Evolutionary conservation across 2,329 filamentous ascomycete species (phyloP).

Genomic region (Metarhizium sp.): DNA sequence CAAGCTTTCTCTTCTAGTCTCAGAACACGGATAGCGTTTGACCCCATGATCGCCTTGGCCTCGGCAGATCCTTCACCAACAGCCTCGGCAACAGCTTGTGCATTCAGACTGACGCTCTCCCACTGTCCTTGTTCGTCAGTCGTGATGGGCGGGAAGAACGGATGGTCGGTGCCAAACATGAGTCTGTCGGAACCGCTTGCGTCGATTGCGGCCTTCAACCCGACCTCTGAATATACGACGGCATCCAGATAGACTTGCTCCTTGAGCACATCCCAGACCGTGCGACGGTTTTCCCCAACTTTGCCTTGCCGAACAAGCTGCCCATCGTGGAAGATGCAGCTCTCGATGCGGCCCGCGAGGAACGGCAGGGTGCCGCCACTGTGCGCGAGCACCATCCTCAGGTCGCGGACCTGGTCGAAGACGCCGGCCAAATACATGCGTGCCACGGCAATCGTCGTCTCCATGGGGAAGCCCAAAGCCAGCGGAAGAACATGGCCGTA

Average conservation of each 20-base stretch:
- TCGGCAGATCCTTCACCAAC: slow-evolving; percentile 35
- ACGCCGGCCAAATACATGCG: slow-evolving; percentile 82
- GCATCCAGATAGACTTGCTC: slow-evolving; percentile 83
- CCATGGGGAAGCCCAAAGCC: slow-evolving; percentile 79
- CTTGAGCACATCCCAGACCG: slow-evolving; percentile 46
- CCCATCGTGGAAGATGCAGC: slow-evolving; percentile 74
- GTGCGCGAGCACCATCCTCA: slow-evolving; percentile 75
- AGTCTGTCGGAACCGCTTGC: slow-evolving; percentile 59
- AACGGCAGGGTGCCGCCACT: slow-evolving; percentile 85
- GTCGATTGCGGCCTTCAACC: slow-evolving; percentile 60
- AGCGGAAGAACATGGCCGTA: slow-evolving; percentile 86
- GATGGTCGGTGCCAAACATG: slow-evolving; percentile 76
- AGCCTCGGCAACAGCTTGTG: slow-evolving; percentile 41
- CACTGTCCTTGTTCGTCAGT: slow-evolving; percentile 54
- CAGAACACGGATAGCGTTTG: slow-evolving; percentile 48
- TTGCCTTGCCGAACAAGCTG: slow-evolving; percentile 59
- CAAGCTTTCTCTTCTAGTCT: slow-evolving; percentile 15
- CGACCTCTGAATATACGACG: slow-evolving; percentile 71
- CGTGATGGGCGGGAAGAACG: slow-evolving; percentile 71
- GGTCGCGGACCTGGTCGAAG: slow-evolving; percentile 62
- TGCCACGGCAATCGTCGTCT: slow-evolving; percentile 84
- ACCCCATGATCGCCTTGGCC: slow-evolving; percentile 46
- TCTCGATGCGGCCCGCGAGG: slow-evolving; percentile 79
- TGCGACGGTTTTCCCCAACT: slow-evolving; percentile 35
- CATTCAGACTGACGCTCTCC: slow-evolving; percentile 54